Evolutionary conservation across 768 basidiomycete genomes (phyloP), one percentile per base, ranked within the genome.

Genomic region (Pleurotus salmoneostramineus): DNA sequence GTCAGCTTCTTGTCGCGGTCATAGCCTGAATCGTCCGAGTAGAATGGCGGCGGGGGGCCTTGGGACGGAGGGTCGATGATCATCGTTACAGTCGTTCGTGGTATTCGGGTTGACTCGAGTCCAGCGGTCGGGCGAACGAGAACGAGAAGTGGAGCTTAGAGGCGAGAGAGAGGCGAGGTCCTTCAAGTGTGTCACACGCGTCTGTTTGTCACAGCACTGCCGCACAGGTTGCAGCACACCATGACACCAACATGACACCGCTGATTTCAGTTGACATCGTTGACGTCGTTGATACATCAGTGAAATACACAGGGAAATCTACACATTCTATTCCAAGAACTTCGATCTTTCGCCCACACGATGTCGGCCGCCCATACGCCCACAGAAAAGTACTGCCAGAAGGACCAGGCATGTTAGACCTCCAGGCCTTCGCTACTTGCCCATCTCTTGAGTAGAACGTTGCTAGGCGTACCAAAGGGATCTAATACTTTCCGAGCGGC

Each of bases 401-500:
- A 27, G 21, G 21, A 27, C 2, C 21, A 3, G 21, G 21, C 21
- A 14, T 5, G 4, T 15, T 6, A 45, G 15, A 45, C n/a, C 8
- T 42, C 32, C 10, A 56, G 45, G 33, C 44, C 56, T 56, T 56
- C 56, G 56, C 56, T 56, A 34, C 15, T 48, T 33, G 46, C 33
- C 56, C 56, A 56, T 37, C 44, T 45, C 44, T 17, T 31, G 34
- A 56, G 43, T 33, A 56, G 12, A 12, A 27, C 46, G 31, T 56
- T 56, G 31, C 56, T 56, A 27, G 56, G 56, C 45, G 46, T 4
- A 14, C 56, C 56, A 37, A 56, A 56, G 21, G 56, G 56, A 47
- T 56, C 56, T 8, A 56, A 43, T 21, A 56, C 56, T 42, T 56
- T 56, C n/a, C 31, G 43, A 14, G 56, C 56, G 6, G 46, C 56